These are phyloP conservation scores for Tausonia pullulans DNA, from an alignment of 1,284 basidiomycete species.

Conservation along the genomic window DNA sequence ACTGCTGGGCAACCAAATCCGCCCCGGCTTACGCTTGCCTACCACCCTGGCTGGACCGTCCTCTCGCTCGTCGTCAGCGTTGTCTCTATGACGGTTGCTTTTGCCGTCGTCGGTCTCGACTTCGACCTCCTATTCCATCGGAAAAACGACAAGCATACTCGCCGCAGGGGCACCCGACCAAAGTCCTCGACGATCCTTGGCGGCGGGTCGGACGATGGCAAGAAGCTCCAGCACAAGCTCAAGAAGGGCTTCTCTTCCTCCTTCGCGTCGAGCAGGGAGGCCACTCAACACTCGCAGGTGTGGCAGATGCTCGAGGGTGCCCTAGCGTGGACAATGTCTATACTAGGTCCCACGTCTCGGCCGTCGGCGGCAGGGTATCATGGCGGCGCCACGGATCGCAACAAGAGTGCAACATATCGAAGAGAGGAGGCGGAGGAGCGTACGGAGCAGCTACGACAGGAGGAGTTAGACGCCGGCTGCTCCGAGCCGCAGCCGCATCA, in stretches of 20 bases:
- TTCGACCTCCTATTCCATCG: conserved; percentile 24
- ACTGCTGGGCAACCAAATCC: conserved; percentile 19
- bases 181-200: too few relatives aligned
- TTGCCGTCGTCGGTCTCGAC: conserved; percentile 38
- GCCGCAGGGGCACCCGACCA: too few relatives aligned
- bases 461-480: too few relatives aligned
- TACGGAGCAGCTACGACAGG: too few relatives aligned
- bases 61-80: conserved; percentile 36
- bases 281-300: background rate
- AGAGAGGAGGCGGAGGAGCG: background rate
- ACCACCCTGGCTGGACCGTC: conserved; percentile 36
- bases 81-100: conserved; percentile 36
- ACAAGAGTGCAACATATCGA: background rate
- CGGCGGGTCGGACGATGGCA: conserved; percentile 21
- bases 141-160: conserved; percentile 14
- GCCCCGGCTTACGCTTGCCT: conserved; percentile 30
- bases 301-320: conserved; percentile 1
- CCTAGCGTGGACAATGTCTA: conserved; percentile 12
- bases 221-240: conserved; percentile 12
- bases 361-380: too few relatives aligned
- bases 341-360: too few relatives aligned
- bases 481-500: too few relatives aligned
- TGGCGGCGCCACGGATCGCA: too few relatives aligned
- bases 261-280: too few relatives aligned
- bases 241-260: background rate